phyloP scores from a whole-genome alignment of 2,329 filamentous ascomycete species.

The Pyricularia sp. region DNA sequence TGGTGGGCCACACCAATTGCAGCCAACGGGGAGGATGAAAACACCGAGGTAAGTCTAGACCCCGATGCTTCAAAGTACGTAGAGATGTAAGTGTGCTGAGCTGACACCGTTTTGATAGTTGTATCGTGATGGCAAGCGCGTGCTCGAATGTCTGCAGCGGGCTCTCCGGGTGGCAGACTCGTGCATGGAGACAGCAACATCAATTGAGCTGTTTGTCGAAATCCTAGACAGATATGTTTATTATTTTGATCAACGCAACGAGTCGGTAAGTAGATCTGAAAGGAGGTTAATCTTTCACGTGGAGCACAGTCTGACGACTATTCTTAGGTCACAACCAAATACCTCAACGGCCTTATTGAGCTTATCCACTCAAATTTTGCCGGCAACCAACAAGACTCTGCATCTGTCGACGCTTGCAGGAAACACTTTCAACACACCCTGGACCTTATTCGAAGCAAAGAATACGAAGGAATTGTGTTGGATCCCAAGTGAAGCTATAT shows the following conservation, averaged over 20 bases:
- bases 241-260: constrained; percentile 98
- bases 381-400: constrained; percentile 72
- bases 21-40: constrained; percentile 69
- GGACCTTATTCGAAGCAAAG: constrained; percentile 83
- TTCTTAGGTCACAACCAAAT: constrained; percentile 76
- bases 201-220: constrained; percentile 95
- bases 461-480: constrained; percentile 86
- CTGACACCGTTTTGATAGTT: constrained; percentile 42
- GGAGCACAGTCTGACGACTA: not conserved
- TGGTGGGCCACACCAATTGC: constrained; percentile 93
- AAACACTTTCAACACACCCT: constrained; percentile 92
- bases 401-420: constrained; percentile 77
- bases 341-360: constrained; percentile 95
- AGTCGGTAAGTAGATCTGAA: constrained; percentile 53
- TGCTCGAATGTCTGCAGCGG: constrained; percentile 90
- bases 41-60: constrained; percentile 56
- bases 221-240: constrained; percentile 98
- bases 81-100: not conserved
- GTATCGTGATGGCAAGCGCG: constrained; percentile 94
- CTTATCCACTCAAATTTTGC: constrained; percentile 94
- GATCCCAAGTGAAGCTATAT: constrained; percentile 36
- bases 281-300: not conserved
- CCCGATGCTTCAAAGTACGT: not conserved
- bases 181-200: constrained; percentile 97
- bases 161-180: constrained; percentile 94